These are phyloP conservation scores for Athelia psychrophila DNA, from an alignment of 1,284 basidiomycete species.

Conservation along the genomic window DNA sequence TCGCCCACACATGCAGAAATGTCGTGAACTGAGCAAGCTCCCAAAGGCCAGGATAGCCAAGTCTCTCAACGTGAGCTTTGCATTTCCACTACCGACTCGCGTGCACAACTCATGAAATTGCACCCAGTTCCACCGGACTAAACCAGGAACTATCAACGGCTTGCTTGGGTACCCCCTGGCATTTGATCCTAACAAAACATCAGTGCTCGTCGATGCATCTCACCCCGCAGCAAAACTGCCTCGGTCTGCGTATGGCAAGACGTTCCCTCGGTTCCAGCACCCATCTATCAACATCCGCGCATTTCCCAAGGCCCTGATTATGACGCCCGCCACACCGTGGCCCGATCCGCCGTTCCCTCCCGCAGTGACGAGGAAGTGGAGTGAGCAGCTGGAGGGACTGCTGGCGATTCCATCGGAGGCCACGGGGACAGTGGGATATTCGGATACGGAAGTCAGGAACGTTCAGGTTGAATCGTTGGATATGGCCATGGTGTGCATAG, in stretches of 20 bases:
- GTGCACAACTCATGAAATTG: not conserved
- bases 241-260: not conserved
- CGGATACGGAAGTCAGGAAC: not conserved
- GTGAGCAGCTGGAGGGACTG: not conserved
- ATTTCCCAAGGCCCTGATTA: slow-evolving; percentile 22
- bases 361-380: not conserved
- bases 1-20: slow-evolving; percentile 5
- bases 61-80: slow-evolving; percentile 17
- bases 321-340: slow-evolving; percentile 5
- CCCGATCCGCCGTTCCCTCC: slow-evolving; percentile 21
- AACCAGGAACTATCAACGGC: slow-evolving; percentile 17
- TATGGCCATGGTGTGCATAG: slow-evolving; percentile 22
- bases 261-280: slow-evolving; percentile 7
- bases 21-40: slow-evolving; percentile 17
- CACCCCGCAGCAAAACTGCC: not conserved
- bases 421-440: too few species aligned
- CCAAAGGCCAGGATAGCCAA: slow-evolving; percentile 10
- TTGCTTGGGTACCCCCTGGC: slow-evolving; percentile 5
- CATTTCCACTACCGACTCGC: not conserved
- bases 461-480: slow-evolving; percentile 8
- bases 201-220: not conserved
- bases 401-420: too few species aligned
- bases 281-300: slow-evolving; percentile 19
- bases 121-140: slow-evolving; percentile 24
- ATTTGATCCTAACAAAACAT: not conserved